Base-by-base conservation (phyloP, 352 stramenopile species). In the Phytopythium aichiense region DNA sequence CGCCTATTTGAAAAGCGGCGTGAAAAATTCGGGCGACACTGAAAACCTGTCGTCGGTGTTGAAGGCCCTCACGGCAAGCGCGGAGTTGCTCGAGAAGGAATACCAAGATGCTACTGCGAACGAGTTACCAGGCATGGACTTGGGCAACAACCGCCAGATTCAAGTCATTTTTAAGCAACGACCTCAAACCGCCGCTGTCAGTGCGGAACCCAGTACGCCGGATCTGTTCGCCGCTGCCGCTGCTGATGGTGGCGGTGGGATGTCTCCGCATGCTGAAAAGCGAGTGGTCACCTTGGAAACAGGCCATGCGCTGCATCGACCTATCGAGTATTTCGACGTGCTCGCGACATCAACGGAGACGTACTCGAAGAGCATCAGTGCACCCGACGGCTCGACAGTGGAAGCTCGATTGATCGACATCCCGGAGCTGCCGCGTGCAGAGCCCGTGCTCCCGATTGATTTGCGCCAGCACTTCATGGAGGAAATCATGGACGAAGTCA, bases 91-190 rank as follows among this genome's bases (percentile, higher is more conserved):
- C 30, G 65, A 88, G 57, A 78, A 83, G 23, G 67, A 84, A 28
- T 78, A 85, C 58, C 71, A 69, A 20, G 68, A 75, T 35, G 56
- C 69, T 23, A 60, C 48, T 13, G 67, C 84, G 30, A 72, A 74
- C 51, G 63, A 69, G 45, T 45, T 72, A 12, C 59, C 68, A 43
- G 67, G 63, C n/a, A 67, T 61, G 5, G 60, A 57, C 40, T 59
- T 74, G 48, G n/a, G 37, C 13, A 48, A 64, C 30, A 67, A 64
- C 37, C 61, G 81, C 45, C 87, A 84, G 35, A 67, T 92, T 33
- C 87, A 95, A 67, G 64, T 95, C 56, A 89, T 95, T 28, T 95
- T 92, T 64, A 93, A 93, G 63, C 87, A 93, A 52, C 81, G 87
- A 30, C 82, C 83, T 25, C 83, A 92, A 46, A 55, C 66, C 30